Conservation (phyloP, 2,329 filamentous ascomycete species). For the Aspergillus japonicus region DNA sequence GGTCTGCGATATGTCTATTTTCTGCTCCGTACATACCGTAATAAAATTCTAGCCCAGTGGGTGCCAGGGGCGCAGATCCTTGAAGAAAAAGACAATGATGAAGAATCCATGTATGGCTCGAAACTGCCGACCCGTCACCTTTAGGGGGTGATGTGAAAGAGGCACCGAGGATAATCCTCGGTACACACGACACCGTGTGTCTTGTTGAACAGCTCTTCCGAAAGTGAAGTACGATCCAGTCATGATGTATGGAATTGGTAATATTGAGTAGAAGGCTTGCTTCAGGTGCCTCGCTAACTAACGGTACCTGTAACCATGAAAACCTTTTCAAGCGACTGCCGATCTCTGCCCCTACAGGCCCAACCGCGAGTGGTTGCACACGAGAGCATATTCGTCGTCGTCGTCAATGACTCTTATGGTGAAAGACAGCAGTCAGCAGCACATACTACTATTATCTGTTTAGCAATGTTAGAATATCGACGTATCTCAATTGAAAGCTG, state of each 20-base stretch:
- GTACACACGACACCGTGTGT: not conserved
- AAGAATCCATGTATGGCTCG: not conserved
- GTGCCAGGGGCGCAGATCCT: conserved; percentile 1
- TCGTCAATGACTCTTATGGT: not conserved
- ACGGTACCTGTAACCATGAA: not conserved
- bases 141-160: not conserved
- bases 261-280: not conserved
- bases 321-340: conserved; percentile 4
- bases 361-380: too few species aligned
- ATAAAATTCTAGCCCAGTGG: not conserved
- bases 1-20: not conserved
- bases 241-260: not conserved
- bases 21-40: not conserved
- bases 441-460: not conserved
- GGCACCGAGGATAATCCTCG: not conserved
- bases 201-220: too few species aligned
- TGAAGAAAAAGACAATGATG: not conserved
- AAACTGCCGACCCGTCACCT: not conserved
- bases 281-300: not conserved
- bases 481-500: not conserved
- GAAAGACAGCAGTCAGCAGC: not conserved
- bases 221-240: not conserved
- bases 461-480: not conserved
- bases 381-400: too few species aligned
- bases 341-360: not conserved